A percentile compares a stretch with the other conserved stretches of the same genome.
phyloP scores from a whole-genome alignment of 169 alveolate genomes.

The Eimeria maxima region DNA sequence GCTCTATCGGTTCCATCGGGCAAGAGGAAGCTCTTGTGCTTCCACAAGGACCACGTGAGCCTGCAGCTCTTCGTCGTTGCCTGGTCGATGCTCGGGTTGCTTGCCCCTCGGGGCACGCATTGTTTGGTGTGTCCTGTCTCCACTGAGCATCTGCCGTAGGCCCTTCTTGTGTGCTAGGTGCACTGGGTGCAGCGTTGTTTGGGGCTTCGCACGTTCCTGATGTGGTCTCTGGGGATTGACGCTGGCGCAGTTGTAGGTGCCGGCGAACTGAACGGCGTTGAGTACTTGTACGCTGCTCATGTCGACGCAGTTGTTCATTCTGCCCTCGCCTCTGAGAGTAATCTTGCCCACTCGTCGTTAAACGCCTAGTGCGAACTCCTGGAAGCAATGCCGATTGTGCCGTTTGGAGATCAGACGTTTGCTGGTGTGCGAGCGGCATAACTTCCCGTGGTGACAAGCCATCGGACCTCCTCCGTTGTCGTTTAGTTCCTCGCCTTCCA shows the following conservation, averaged over 20 bases:
- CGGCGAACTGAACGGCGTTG: conserved; percentile 48
- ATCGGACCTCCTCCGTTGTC: conserved; percentile 60
- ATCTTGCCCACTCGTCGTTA: neutral
- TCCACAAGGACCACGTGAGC: conserved; percentile 23
- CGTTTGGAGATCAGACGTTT: neutral
- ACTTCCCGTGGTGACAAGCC: conserved; percentile 58
- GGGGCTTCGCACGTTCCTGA: neutral
- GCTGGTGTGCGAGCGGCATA: conserved; percentile 17
- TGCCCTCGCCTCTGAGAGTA: neutral
- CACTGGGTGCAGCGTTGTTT: neutral
- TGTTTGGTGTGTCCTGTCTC: neutral
- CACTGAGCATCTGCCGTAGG: neutral
- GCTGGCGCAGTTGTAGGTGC: conserved; percentile 50
- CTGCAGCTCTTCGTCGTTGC: conserved; percentile 58
- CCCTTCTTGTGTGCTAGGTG: conserved; percentile 16
- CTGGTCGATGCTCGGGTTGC: conserved; percentile 2
- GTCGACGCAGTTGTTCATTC: conserved; percentile 35
- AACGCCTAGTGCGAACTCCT: conserved; percentile 59
- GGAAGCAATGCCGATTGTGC: neutral
- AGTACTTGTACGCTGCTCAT: conserved; percentile 37
- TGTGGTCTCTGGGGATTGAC: conserved; percentile 24
- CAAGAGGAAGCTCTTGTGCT: neutral
- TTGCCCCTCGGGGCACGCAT: neutral
- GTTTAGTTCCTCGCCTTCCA: conserved; percentile 55
- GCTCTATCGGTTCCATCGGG: neutral